phyloP scores from a whole-genome alignment of 2,329 filamentous ascomycete genomes.

The Fusarium dlaminii region DNA sequence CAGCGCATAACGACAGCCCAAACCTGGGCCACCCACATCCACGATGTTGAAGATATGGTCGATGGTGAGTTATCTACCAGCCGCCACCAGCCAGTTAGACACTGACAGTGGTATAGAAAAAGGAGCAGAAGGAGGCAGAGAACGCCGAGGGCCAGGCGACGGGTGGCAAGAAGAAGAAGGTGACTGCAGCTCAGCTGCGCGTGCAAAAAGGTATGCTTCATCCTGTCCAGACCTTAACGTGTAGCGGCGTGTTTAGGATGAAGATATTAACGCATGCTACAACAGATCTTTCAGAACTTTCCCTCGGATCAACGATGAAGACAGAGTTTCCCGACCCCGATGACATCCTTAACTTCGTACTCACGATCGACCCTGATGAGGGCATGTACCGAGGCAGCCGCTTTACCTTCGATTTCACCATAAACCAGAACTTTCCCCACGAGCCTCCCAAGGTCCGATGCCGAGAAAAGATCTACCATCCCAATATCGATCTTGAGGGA shows the following conservation, averaged over 20 bases:
- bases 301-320: conserved; percentile 81
- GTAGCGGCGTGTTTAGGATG: background rate
- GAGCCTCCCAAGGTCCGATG: conserved; percentile 98
- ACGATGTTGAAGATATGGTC: conserved; percentile 99
- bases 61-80: conserved; percentile 70
- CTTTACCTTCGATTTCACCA: conserved; percentile 91
- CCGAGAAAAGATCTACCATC: conserved; percentile 98
- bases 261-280: conserved; percentile 8
- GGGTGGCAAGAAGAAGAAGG: conserved; percentile 95
- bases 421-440: conserved; percentile 95
- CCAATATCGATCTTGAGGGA: conserved; percentile 96
- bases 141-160: conserved; percentile 77
- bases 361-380: conserved; percentile 87
- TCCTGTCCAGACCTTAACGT: background rate
- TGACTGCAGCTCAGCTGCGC: conserved; percentile 92
- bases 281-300: conserved; percentile 82
- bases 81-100: background rate
- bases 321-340: conserved; percentile 84
- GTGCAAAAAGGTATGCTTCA: conserved; percentile 84
- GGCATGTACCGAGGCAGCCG: conserved; percentile 86
- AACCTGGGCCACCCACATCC: conserved; percentile 34
- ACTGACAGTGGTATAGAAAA: conserved; percentile 70
- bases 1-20: conserved; percentile 33
- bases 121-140: conserved; percentile 95
- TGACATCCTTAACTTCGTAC: conserved; percentile 85